phyloP scores from a whole-genome alignment of 306 rosid genomes.

The Geum urbanum region DNA sequence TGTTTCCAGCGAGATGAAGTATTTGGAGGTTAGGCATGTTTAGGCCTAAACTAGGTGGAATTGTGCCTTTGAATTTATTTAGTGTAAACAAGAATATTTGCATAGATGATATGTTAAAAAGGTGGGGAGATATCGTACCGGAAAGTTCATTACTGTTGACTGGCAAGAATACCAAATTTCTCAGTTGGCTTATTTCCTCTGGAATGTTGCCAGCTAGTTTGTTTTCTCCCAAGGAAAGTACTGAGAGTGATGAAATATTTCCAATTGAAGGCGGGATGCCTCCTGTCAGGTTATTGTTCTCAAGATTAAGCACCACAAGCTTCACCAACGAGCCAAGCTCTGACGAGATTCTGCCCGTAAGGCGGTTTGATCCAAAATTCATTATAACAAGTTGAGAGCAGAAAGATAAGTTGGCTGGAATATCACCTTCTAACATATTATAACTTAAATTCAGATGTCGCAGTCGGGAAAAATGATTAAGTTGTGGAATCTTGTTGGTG shows the following conservation, averaged over 20 bases:
- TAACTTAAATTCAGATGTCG: slow-evolving; percentile 3
- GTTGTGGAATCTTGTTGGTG: slow-evolving; percentile 29
- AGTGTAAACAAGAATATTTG: fast-evolving
- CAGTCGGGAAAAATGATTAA: slow-evolving; percentile 18
- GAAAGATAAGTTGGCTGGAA: slow-evolving; percentile 27
- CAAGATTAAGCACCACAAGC: slow-evolving; percentile 11
- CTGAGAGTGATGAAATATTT: slow-evolving; percentile 29
- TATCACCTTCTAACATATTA: slow-evolving; percentile 31
- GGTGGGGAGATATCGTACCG: slow-evolving; percentile 30
- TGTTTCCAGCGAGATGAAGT: slow-evolving; percentile 9
- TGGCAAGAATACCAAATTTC: too few relatives aligned
- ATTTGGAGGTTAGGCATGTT: slow-evolving; percentile 22
- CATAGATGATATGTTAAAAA: slow-evolving; percentile 41
- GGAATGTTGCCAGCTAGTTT: slow-evolving; percentile 31
- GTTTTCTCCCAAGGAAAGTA: background rate
- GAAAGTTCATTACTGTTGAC: too few relatives aligned
- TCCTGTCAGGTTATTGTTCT: slow-evolving; percentile 21
- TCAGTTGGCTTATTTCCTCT: slow-evolving; percentile 17
- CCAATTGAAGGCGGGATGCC: background rate
- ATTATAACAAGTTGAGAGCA: too few relatives aligned
- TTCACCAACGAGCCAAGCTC: slow-evolving; percentile 20
- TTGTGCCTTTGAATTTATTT: slow-evolving; percentile 27
- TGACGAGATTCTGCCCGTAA: slow-evolving; percentile 16
- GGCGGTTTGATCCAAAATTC: slow-evolving; percentile 17
- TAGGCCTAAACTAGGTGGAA: slow-evolving; percentile 30